Evolutionary conservation across 208 protist genomes (phyloP), one percentile per base, ranked within the genome.

Genomic region (Acanthamoeba lenticulata): DNA sequence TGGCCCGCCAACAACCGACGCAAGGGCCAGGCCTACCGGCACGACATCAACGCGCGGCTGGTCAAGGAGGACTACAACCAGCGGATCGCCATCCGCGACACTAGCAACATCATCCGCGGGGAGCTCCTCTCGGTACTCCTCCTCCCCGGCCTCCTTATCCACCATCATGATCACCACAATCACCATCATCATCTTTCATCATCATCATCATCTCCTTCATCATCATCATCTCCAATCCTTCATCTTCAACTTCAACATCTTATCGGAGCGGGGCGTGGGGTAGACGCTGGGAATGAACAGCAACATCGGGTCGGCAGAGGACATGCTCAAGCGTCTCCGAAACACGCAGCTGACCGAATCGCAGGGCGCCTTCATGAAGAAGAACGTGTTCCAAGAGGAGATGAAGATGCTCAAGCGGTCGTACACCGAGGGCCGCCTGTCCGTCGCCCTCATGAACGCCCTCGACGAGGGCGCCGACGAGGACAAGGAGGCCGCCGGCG

Each of bases 321-420:
- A 62, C 4, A 69, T 91, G 52, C 4, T 72, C 21, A 72, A 91
- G 52, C 85, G 55, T 5, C 57, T 91, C 2, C 47, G 42, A 34
- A 62, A 24, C 55, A 45, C 42, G 24, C 55, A 72, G 24, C 42
- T 91, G 57, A 91, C 85, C 6, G 85, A 91, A 24, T 91, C 85
- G 36, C 85, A 91, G 38, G 85, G 55, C 21, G 85, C 85, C 4
- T 91, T 72, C 38, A 72, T 91, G 47, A 91, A 91, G 42, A 62
- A 47, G 55, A 91, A 91, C 55, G n/a, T 91, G 9, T 91, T 91
- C 57, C 55, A 91, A 32, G 85, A 91, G 55, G 85, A 91, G 57
- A 91, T 91, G 85, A 42, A 45, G 40, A n/a, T 38, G 52, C 57
- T 91, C 38, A 91, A 91, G 57, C 55, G 57, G 15, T 72, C 57